phyloP scores from a whole-genome alignment of 2,329 filamentous ascomycete species.

The Penicillium hordei region DNA sequence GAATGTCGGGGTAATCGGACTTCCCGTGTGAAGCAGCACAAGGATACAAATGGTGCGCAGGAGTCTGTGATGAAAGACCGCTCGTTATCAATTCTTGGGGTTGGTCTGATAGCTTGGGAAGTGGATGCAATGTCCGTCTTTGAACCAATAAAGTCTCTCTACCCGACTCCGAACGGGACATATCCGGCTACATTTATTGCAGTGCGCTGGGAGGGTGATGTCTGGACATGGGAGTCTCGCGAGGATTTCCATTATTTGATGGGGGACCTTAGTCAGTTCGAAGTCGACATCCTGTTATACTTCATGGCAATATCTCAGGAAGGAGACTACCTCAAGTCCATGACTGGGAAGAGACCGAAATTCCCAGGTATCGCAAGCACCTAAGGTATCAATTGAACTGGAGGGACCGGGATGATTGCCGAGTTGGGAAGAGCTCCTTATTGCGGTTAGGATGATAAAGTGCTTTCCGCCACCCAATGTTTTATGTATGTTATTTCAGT shows the following conservation, averaged over 20 bases:
- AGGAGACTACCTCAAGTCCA: constrained; percentile 5
- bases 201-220: constrained; percentile 9
- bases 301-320: constrained; percentile 11
- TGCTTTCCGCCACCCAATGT: not conserved
- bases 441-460: not conserved
- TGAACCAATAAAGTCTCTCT: constrained; percentile 5
- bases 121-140: not conserved
- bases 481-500: not conserved
- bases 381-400: too few species aligned
- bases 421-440: not conserved
- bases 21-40: constrained; percentile 3
- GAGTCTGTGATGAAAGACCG: not conserved
- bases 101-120: constrained; percentile 6
- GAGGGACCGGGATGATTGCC: not conserved
- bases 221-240: constrained; percentile 14
- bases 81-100: not conserved
- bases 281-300: constrained; percentile 11
- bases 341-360: constrained; percentile 14
- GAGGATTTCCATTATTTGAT: constrained; percentile 8
- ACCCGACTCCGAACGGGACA: not conserved
- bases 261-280: constrained; percentile 1
- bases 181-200: constrained; percentile 13
- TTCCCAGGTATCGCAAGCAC: constrained; percentile 1
- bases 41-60: not conserved
- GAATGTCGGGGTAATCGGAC: constrained; percentile 6